Evolutionary conservation across 495 filamentous ascomycete genomes (phyloP), one percentile per base, ranked within the genome.

Genomic region (Hypoxylon fuscum): DNA sequence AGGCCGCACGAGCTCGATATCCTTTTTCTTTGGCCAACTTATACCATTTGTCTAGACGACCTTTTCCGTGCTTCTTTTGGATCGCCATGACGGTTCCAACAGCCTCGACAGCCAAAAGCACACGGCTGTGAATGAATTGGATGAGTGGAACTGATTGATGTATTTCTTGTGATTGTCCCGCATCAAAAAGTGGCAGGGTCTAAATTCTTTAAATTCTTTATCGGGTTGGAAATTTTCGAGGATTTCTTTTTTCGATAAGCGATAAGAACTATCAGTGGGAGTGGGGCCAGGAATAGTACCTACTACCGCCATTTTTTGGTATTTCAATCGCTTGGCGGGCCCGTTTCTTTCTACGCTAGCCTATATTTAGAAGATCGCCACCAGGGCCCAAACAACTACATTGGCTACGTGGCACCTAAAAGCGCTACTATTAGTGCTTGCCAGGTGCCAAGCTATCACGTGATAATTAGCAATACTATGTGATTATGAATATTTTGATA

Each of bases 1-100:
- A 99, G 6, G 95, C 95, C 66, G 95, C 93, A 78, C 95, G 84
- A 35, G 95, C 96, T 66, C 95, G 81, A 78, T 99, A 99, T 48
- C 96, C 95, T 77, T 98, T 98, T 75, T 99, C 95, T 74, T 98
- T 98, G 57, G 95, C 96, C 61, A 99, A 85, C 68, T 75, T 77
- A 63, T 83, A 85, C 92, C 93, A 98, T 80, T 98, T 97, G 81
- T 98, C 95, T 58, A 98, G 86, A 84, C 95, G 94, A 75, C 95
- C 95, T 84, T 99, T 99, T 80, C 93, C 95, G 77, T 96, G 90
- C 85, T 98, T 98, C 83, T 98, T 98, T 73, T 98, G 95, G 66
- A 97, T 93, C 67, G 90, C 94, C 95, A 98, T 98, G 66, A 32
- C 64, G 66, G 1, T 42, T 52, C 40, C 47, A 42, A 7, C 8